A percentile compares a stretch with the other conserved stretches of the same genome.
Evolutionary conservation across 371 early-diverging fungal genomes (phyloP).

Genomic region (Smittium culicis): DNA sequence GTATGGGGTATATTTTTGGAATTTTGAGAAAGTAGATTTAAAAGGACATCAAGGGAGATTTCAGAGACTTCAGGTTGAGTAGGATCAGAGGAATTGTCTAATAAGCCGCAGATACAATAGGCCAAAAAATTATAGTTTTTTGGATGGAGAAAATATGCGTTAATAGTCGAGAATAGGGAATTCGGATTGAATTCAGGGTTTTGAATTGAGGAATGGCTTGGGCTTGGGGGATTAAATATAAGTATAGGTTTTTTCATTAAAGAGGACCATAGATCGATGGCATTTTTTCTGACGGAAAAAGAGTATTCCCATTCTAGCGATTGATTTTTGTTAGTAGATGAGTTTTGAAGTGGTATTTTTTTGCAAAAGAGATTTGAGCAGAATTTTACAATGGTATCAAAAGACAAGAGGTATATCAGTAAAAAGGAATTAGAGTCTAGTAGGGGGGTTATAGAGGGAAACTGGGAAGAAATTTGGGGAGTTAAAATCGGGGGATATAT

Average conservation of each 20-base stretch:
- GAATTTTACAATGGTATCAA: background rate
- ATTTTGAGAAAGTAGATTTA: background rate
- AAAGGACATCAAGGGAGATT: background rate
- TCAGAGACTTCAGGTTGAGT: background rate
- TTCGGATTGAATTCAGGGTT: background rate
- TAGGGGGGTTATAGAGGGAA: background rate
- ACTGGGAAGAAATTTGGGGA: background rate
- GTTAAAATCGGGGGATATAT: background rate
- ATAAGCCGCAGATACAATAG: background rate
- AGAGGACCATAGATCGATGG: background rate
- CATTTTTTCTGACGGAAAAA: background rate
- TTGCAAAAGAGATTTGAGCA: background rate
- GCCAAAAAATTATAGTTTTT: background rate
- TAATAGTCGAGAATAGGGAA: background rate
- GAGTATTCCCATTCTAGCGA: background rate
- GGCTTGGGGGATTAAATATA: background rate
- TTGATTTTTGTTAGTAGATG: background rate
- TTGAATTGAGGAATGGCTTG: background rate
- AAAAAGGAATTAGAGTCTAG: background rate
- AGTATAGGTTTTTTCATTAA: background rate
- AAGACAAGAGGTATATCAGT: background rate
- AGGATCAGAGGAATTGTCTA: background rate
- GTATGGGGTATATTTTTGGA: constrained; percentile 12
- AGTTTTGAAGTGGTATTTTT: background rate
- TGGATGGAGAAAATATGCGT: background rate